Evolutionary conservation across 768 basidiomycete genomes (phyloP), one percentile per base, ranked within the genome.

Genomic region (Lentinula raphanica): DNA sequence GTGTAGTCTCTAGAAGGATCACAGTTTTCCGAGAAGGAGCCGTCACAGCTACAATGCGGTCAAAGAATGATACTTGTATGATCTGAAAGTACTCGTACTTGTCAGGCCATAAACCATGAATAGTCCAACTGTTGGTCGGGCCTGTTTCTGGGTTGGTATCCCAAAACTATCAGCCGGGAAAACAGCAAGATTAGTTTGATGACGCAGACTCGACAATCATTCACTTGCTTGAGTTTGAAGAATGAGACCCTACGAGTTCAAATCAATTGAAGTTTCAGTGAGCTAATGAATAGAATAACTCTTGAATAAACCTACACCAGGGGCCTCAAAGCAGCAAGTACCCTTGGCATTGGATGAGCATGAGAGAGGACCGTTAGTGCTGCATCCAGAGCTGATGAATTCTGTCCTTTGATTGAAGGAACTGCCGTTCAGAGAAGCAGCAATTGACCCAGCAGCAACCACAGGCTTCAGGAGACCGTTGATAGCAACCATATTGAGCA

Each of bases 71-170:
- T 17, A 19, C 12, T 8, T 15, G 21, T 15, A 13, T 21, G 21
- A 38, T 55, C 6, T n/a, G 32, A 15, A 27, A 44, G 9, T 50
- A 54, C 38, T 4, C 77, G 46, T 62, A 84, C 83, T 82, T 69
- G 64, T 86, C 86, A 4, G 84, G 83, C 87, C 86, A 88, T 42
- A 87, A 72, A 58, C 86, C 86, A 54, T 88, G 88, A 57, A 89
- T 84, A 1, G 87, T 90, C 87, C 88, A 90, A 64, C 83, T 85
- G 63, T 86, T 62, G 9, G 66, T 68, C 3, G 88, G 88, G 11
- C 88, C 87, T 21, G 81, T 83, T 4, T 78, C 67, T 0, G 85
- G 81, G 44, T 80, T 64, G 1, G 83, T 86, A 60, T 90, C 87
- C 87, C 88, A 90, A 70, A 90, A 87, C 83, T 87, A 68, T 25